Evolutionary conservation across 129 eudicot species (phyloP).

Genomic region (Sambucus nigra): DNA sequence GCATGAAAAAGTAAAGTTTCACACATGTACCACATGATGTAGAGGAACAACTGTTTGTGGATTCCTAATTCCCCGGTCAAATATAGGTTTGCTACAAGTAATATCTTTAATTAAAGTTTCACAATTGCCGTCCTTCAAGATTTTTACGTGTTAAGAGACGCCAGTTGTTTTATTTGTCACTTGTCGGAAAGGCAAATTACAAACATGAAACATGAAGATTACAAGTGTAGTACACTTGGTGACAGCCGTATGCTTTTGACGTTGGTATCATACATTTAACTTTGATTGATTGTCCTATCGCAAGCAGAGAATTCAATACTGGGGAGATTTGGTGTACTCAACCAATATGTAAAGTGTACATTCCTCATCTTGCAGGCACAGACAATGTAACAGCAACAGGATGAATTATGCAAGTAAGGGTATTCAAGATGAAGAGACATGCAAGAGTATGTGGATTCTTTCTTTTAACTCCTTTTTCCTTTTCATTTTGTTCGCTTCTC

Average conservation of each 20-base stretch:
- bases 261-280: background rate
- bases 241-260: background rate
- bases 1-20: no score
- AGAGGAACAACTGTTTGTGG: no score
- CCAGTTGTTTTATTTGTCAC: no score
- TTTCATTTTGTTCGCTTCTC: background rate
- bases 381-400: background rate
- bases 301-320: background rate
- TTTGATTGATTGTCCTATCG: background rate
- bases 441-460: background rate
- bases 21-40: no score
- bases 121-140: no score
- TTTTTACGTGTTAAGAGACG: no score
- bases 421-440: background rate
- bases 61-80: no score
- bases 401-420: background rate
- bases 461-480: background rate
- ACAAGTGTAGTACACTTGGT: background rate
- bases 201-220: background rate
- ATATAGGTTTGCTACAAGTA: no score
- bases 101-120: no score
- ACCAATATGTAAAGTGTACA: background rate
- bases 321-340: background rate
- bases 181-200: background rate
- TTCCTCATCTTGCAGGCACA: background rate